Evolutionary conservation across 164 flowering plant genomes (phyloP).

Genomic region (Magnolia sinica): DNA sequence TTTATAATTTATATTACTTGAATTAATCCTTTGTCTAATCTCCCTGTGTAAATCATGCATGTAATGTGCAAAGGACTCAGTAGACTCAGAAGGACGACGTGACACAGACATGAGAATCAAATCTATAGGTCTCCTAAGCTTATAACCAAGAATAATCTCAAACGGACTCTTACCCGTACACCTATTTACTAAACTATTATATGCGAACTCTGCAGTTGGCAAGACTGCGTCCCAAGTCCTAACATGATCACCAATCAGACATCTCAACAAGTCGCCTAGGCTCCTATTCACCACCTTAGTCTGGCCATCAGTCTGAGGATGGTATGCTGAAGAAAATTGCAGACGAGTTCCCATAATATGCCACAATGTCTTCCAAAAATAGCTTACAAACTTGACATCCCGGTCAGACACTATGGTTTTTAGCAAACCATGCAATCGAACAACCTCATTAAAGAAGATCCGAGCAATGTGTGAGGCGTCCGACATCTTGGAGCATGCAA

Average conservation of each 20-base stretch:
- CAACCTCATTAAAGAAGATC: background rate
- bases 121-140: no score
- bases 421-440: background rate
- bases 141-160: background rate
- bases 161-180: background rate
- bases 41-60: no score
- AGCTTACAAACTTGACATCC: background rate
- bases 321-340: background rate
- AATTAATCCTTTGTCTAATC: no score
- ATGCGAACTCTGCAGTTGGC: background rate
- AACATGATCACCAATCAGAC: background rate
- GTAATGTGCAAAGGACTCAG: no score
- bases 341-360: background rate
- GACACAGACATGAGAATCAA: no score
- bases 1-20: no score
- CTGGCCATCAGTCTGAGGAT: constrained; percentile 3
- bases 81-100: no score
- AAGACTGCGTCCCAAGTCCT: background rate
- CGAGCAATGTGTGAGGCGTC: background rate
- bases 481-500: background rate
- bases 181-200: background rate
- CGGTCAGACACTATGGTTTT: background rate
- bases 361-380: background rate
- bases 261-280: background rate
- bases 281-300: background rate